These are phyloP conservation scores for Haematococcus sp. DNA, from an alignment of 139 green algal species.

Conservation along the genomic window DNA sequence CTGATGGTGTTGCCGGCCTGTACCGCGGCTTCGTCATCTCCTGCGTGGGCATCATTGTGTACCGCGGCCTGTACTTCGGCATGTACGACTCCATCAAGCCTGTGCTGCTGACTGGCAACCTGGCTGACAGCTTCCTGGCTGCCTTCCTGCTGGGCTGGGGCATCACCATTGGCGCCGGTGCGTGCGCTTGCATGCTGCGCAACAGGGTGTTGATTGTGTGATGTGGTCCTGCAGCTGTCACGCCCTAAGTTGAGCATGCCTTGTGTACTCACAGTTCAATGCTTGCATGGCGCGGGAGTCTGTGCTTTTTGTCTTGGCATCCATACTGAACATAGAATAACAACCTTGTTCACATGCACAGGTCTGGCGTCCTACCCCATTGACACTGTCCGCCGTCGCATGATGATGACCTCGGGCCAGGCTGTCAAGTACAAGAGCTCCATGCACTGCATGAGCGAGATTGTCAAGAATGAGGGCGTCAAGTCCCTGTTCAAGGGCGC, in stretches of 20 bases:
- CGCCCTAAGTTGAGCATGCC: too few species aligned
- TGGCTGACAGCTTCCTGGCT: conserved; percentile 52
- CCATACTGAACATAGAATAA: too few species aligned
- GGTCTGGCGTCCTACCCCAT: conserved; percentile 96
- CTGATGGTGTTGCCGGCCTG: conserved; percentile 54
- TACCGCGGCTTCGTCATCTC: conserved; percentile 79
- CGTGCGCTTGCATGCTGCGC: background rate
- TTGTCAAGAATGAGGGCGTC: conserved; percentile 88
- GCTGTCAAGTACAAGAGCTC: conserved; percentile 90
- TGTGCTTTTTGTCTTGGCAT: too few species aligned
- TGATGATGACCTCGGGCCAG: conserved; percentile 98
- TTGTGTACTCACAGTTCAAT: too few species aligned
- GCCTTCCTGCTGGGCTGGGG: conserved; percentile 60
- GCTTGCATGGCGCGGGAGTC: too few species aligned
- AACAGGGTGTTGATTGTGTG: conserved; percentile 17
- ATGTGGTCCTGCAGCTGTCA: background rate
- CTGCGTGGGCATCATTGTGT: conserved; percentile 98
- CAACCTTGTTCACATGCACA: too few species aligned
- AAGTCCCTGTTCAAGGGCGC: conserved; percentile 96
- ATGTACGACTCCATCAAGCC: conserved; percentile 98
- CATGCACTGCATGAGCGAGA: conserved; percentile 92
- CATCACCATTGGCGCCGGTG: conserved; percentile 56
- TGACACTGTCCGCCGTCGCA: conserved; percentile 95
- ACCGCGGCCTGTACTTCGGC: conserved; percentile 98
- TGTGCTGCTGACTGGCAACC: conserved; percentile 56